phyloP scores from a whole-genome alignment of 495 filamentous ascomycete genomes.

The Aspergillus bridgeri region DNA sequence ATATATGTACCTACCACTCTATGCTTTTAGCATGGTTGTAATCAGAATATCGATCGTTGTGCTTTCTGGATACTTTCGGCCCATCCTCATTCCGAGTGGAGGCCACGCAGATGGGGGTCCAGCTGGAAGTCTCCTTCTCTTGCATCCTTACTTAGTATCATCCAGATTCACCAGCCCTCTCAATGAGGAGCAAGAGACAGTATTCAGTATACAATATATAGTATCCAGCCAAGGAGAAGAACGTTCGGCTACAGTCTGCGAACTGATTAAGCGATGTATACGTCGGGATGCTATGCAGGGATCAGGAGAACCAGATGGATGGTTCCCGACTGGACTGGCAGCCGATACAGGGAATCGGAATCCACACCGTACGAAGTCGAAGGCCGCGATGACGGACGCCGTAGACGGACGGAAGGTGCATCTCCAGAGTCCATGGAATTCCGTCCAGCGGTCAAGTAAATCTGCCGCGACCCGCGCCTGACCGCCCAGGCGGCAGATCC shows the following conservation, averaged over 20 bases:
- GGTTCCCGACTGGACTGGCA: no score
- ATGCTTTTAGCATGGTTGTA: slow-evolving; percentile 55
- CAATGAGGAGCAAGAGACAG: not conserved
- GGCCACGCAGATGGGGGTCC: slow-evolving; percentile 31
- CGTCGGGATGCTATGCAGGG: not conserved
- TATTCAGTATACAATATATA: not conserved
- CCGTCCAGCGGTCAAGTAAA: no score
- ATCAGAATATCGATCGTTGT: not conserved
- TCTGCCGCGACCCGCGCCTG: slow-evolving; percentile 15
- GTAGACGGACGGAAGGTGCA: not conserved
- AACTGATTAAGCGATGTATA: not conserved
- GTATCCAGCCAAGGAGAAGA: not conserved
- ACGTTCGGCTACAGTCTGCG: not conserved
- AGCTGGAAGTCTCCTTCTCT: not conserved
- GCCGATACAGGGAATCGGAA: not conserved
- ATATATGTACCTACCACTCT: slow-evolving; percentile 49
- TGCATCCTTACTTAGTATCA: not conserved
- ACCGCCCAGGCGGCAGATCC: no score
- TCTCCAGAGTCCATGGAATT: no score
- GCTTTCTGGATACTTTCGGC: not conserved
- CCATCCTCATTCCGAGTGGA: slow-evolving; percentile 18
- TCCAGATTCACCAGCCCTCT: not conserved
- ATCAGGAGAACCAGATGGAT: no score
- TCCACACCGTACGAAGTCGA: no score
- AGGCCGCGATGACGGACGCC: not conserved